phyloP scores from a whole-genome alignment of 192 early-diverging fungal genomes.

The Coemansia sp. region DNA sequence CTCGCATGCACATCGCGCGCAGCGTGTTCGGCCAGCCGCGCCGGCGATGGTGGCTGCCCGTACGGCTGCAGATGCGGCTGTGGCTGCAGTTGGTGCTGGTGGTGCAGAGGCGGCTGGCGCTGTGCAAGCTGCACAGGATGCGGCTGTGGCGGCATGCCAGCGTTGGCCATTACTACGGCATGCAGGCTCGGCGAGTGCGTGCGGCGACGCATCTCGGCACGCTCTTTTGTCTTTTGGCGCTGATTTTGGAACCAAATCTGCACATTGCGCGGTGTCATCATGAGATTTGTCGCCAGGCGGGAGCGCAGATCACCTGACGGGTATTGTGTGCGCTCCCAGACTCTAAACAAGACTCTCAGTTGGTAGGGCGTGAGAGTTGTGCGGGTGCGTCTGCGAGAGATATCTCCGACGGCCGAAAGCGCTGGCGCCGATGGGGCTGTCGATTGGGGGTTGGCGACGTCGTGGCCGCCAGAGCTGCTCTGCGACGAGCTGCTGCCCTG shows the following conservation, averaged over 20 bases:
- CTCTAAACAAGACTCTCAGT: slow-evolving; percentile 53
- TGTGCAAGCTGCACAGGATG: slow-evolving; percentile 4
- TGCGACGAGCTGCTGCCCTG: slow-evolving; percentile 22
- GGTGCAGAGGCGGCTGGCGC: slow-evolving; percentile 5
- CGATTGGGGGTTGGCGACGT: slow-evolving; percentile 8
- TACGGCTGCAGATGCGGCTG: too few species aligned
- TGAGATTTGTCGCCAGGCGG: slow-evolving; percentile 63
- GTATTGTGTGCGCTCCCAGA: slow-evolving; percentile 65
- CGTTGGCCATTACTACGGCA: slow-evolving; percentile 2
- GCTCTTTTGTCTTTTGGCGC: slow-evolving; percentile 68
- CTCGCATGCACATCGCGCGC: slow-evolving; percentile 9
- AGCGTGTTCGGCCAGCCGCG: slow-evolving; percentile 4
- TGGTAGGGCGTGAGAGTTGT: slow-evolving; percentile 61
- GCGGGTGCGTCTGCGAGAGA: slow-evolving; percentile 47
- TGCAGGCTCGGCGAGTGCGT: slow-evolving; percentile 43
- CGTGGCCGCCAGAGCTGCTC: slow-evolving; percentile 18
- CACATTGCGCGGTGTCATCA: slow-evolving; percentile 80
- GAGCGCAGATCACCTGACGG: slow-evolving; percentile 72
- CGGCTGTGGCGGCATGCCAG: neutral
- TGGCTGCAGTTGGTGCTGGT: slow-evolving; percentile 4
- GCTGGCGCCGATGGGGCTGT: slow-evolving; percentile 3
- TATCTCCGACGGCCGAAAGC: slow-evolving; percentile 11
- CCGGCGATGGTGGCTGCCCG: neutral
- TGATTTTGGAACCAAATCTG: slow-evolving; percentile 96
- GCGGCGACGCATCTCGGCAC: slow-evolving; percentile 48